phyloP scores from a whole-genome alignment of 148 eudicot genomes.

The Cornus kousa region DNA sequence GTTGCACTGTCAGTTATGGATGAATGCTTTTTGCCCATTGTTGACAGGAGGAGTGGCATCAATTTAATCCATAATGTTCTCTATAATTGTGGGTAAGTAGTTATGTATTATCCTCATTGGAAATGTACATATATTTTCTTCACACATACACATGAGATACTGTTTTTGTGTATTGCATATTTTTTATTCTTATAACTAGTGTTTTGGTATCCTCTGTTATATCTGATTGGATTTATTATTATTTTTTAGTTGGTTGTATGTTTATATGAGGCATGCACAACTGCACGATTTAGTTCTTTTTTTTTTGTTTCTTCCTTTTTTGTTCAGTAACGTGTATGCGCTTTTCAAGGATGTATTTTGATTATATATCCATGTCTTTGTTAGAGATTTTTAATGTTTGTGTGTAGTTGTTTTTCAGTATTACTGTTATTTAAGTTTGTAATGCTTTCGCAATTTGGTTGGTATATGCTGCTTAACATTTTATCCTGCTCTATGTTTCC shows the following conservation, averaged over 20 bases:
- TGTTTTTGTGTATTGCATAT: not conserved
- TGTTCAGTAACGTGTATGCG: too few species aligned
- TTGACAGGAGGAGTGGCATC: slow-evolving; percentile 83
- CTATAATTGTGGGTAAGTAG: slow-evolving; percentile 88
- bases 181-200: not conserved
- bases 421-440: not conserved
- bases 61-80: slow-evolving; percentile 82
- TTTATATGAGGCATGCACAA: too few species aligned
- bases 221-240: too few species aligned
- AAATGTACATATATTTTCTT: not conserved
- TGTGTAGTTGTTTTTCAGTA: not conserved
- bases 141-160: not conserved
- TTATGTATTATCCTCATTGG: not conserved
- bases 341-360: not conserved
- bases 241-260: not conserved
- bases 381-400: not conserved
- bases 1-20: slow-evolving; percentile 88
- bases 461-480: not conserved
- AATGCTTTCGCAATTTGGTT: not conserved
- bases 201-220: not conserved
- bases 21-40: slow-evolving; percentile 92
- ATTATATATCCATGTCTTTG: not conserved
- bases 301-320: too few species aligned
- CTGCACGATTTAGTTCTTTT: too few species aligned
- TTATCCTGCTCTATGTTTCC: not conserved